phyloP scores from a whole-genome alignment of 2,329 filamentous ascomycete species.

The Cladophialophora carrionii region DNA sequence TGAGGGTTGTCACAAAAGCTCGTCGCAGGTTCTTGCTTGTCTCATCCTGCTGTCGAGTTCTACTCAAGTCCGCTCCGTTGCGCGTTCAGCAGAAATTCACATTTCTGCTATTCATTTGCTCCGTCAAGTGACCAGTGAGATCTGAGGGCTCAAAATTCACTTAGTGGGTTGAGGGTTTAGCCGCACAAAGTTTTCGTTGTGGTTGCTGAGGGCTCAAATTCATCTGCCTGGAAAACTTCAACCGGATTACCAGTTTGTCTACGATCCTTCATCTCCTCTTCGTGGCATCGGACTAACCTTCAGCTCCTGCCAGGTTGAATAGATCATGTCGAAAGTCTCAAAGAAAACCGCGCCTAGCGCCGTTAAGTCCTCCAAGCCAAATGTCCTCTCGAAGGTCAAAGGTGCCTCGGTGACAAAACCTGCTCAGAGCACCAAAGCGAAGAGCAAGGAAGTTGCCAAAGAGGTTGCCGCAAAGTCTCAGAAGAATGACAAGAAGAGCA shows the following conservation, averaged over 20 bases:
- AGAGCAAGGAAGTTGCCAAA: conserved; percentile 52
- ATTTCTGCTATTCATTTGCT: conserved; percentile 32
- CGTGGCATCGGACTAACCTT: conserved; percentile 18
- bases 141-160: conserved; percentile 36
- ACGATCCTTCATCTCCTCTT: conserved; percentile 4
- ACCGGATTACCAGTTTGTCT: conserved; percentile 20
- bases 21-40: conserved; percentile 33
- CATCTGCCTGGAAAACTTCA: background rate
- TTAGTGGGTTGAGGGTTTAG: conserved; percentile 35
- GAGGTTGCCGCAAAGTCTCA: conserved; percentile 48
- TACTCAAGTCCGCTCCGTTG: conserved; percentile 24
- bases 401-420: conserved; percentile 51
- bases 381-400: conserved; percentile 54
- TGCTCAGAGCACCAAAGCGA: conserved; percentile 49
- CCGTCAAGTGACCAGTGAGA: conserved; percentile 31
- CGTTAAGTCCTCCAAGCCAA: conserved; percentile 49
- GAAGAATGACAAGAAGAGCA: conserved; percentile 47
- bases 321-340: conserved; percentile 53
- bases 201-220: conserved; percentile 23
- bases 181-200: conserved; percentile 24
- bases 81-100: conserved; percentile 29
- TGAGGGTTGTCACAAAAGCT: conserved; percentile 25
- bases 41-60: conserved; percentile 28
- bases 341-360: conserved; percentile 48
- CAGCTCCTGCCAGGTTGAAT: conserved; percentile 32